Base-by-base conservation (phyloP, 2,329 filamentous ascomycete genomes). In the Pseudocercospora eumusae region DNA sequence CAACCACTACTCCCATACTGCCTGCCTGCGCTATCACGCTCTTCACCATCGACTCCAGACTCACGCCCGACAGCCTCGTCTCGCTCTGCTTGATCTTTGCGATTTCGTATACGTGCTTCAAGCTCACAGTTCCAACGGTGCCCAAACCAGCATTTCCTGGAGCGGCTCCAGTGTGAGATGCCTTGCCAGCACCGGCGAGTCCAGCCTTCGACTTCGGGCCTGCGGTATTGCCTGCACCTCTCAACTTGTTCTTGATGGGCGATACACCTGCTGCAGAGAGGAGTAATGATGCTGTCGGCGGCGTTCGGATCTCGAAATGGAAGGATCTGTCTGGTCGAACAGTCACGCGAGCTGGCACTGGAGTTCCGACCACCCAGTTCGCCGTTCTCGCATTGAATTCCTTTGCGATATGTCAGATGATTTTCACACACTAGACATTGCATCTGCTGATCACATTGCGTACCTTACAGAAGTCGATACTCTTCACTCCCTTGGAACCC, bases 401-500 rank as follows among this genome's bases (percentile, higher is more conserved):
- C 66, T 68, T 40, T 45, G 10, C 49, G 36, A 18, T 21, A n/a
- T 28, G 47, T 61, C 49, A 61, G 63, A 57, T 49, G 33, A 36
- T 21, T 33, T 11, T 40, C 52, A n/a, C 21, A 15, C n/a, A 25
- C 49, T 11, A 25, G n/a, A 23, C 28, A 31, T 28, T 36, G 27
- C 52, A 40, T 20, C 28, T 18, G 31, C 27, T 20, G 52, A 40
- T 23, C 4, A 20, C 52, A n/a, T 40, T n/a, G 56, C 74, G 61
- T 76, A 96, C 93, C 85, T 98, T 98, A 87, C 95, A 98, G 77
- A 98, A 99, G 80, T 99, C 95, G 89, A 99, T 99, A 62, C 91
- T 96, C 83, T 99, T 99, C 66, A 99, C 90, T 83, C 95, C 95
- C 82, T 97, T 98, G 77, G 89, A 93, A 80, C 95, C 95, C 68